A percentile compares a stretch with the other conserved stretches of the same genome.
Evolutionary conservation across 192 early-diverging fungal genomes (phyloP).

Genomic region (Chytriomyces confervae): DNA sequence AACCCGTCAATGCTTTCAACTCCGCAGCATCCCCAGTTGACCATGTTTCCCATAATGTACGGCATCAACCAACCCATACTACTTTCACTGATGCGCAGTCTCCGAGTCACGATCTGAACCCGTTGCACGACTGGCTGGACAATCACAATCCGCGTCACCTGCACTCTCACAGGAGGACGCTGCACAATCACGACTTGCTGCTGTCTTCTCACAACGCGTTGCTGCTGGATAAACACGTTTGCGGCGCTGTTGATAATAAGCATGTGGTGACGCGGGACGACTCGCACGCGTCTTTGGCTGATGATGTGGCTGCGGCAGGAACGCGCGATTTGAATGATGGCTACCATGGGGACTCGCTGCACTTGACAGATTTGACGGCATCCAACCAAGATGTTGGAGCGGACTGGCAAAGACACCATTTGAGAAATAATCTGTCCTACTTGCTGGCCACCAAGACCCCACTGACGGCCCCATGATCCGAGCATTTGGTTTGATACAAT

Average conservation of each 20-base stretch:
- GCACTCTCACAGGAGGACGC: not conserved
- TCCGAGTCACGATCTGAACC: not conserved
- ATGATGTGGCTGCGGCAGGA: not conserved
- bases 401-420: not conserved
- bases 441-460: not conserved
- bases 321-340: not conserved
- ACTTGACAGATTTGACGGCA: not conserved
- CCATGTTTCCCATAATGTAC: not conserved
- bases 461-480: not conserved
- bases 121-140: not conserved
- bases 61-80: not conserved
- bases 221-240: conserved; percentile 2
- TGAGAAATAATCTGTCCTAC: not conserved
- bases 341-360: not conserved
- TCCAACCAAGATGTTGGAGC: not conserved
- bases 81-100: not conserved
- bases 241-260: not conserved
- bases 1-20: not conserved
- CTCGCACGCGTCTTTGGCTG: not conserved
- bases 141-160: not conserved
- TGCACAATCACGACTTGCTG: not conserved
- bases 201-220: not conserved
- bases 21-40: conserved; percentile 1
- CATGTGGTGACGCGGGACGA: not conserved
- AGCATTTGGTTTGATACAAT: not conserved